Evolutionary conservation across 1,139 yeast species (phyloP).

Genomic region (Zygoascus meyerae): DNA sequence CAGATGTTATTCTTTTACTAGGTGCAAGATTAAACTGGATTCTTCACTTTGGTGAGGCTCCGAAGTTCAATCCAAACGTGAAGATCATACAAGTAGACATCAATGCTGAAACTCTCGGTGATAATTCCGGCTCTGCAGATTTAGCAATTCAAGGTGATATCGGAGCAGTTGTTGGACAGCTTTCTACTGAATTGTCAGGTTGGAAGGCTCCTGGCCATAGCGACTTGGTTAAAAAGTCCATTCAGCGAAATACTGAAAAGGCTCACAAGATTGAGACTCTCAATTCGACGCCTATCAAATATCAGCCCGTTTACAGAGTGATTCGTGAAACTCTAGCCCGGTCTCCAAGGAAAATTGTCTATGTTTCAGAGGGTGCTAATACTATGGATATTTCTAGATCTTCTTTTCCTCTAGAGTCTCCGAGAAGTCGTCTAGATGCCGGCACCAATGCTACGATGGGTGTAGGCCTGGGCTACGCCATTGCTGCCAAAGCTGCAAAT

Average conservation of each 20-base stretch:
- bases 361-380: slow-evolving; percentile 61
- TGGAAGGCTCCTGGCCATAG: slow-evolving; percentile 34
- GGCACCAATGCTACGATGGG: slow-evolving; percentile 76
- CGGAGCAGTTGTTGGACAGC: slow-evolving; percentile 36
- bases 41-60: slow-evolving; percentile 53
- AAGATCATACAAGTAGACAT: slow-evolving; percentile 52
- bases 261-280: slow-evolving; percentile 31
- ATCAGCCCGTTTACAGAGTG: slow-evolving; percentile 48
- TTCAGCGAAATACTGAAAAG: slow-evolving; percentile 36
- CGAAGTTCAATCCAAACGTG: slow-evolving; percentile 43
- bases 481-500: slow-evolving; percentile 48
- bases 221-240: slow-evolving; percentile 29
- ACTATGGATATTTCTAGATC: slow-evolving; percentile 64
- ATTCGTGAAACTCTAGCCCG: slow-evolving; percentile 39
- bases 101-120: slow-evolving; percentile 48
- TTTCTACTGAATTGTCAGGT: slow-evolving; percentile 26
- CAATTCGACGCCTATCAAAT: slow-evolving; percentile 36
- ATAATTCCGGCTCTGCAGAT: slow-evolving; percentile 35
- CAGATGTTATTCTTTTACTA: slow-evolving; percentile 51
- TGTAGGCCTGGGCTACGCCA: slow-evolving; percentile 58
- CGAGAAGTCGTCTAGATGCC: slow-evolving; percentile 55
- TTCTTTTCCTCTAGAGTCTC: slow-evolving; percentile 48
- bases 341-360: slow-evolving; percentile 33
- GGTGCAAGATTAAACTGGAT: slow-evolving; percentile 70
- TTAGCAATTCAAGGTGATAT: slow-evolving; percentile 50